Evolutionary conservation across 768 basidiomycete genomes (phyloP).

Genomic region (Tremella mesenterica): DNA sequence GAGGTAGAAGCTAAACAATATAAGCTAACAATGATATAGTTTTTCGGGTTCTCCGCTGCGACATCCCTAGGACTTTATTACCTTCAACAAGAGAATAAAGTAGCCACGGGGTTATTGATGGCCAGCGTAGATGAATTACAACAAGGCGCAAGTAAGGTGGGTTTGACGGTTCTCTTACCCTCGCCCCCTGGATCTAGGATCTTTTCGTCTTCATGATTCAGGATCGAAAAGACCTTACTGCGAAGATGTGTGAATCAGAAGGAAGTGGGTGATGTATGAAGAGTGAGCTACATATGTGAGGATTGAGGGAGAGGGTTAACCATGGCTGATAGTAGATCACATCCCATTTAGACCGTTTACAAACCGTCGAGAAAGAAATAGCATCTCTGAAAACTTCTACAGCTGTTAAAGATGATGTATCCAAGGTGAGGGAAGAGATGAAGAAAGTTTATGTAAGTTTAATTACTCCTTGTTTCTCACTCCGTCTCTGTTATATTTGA

Average conservation of each 20-base stretch:
- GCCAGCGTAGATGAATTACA: conserved; percentile 80
- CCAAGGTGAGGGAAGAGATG: conserved; percentile 64
- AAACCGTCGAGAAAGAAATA: conserved; percentile 81
- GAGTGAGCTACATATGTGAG: too few relatives aligned
- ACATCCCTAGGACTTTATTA: conserved; percentile 79
- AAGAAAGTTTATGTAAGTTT: conserved; percentile 64
- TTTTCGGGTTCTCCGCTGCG: conserved; percentile 83
- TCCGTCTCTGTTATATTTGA: too few relatives aligned
- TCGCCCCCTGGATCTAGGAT: neutral
- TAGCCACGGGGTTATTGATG: conserved; percentile 76
- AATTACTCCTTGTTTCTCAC: neutral
- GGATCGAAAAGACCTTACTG: neutral
- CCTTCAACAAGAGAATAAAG: conserved; percentile 80
- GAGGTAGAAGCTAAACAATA: neutral
- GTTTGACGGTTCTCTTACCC: neutral
- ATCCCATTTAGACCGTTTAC: conserved; percentile 45
- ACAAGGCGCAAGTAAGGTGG: conserved; percentile 69
- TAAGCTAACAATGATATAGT: conserved; percentile 13
- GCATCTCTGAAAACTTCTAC: conserved; percentile 61
- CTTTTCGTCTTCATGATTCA: too few relatives aligned
- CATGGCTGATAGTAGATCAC: conserved; percentile 30
- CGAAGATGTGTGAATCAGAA: too few relatives aligned
- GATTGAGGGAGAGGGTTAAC: neutral
- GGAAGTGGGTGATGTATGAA: too few relatives aligned
- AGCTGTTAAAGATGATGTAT: conserved; percentile 70